Base-by-base conservation (phyloP, 2,329 filamentous ascomycete species). In the Fusarium luffae region DNA sequence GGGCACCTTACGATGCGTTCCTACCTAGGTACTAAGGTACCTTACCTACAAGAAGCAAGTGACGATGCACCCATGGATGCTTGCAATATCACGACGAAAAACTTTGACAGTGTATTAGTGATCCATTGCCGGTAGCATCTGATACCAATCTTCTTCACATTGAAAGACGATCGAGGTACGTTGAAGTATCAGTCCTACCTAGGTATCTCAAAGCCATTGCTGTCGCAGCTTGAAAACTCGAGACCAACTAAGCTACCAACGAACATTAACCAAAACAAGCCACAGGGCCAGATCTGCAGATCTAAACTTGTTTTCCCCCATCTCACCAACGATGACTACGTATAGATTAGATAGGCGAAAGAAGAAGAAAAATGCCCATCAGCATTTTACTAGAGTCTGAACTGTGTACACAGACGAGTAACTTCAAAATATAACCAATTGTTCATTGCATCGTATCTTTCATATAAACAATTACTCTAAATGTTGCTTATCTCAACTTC, bases 361-460 rank as follows among this genome's bases (percentile, higher is more conserved):
- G 10, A 7, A 13, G 19, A n/a, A 9, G 18, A 25, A 23, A 44
- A 16, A 18, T 23, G 16, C 21, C 23, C 9, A 21, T 50, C 12
- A 25, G n/a, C 21, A 6, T 37, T 19, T 7, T 7, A 23, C 21
- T 19, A 37, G 12, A 51, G 25, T 37, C 25, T 19, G 18, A 51
- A 9, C 7, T 41, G 13, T 21, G 6, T n/a, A 43, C 27, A 30
- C 18, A 42, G 10, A n/a, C 10, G 16, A 37, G 18, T n/a, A 37
- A n/a, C 18, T n/a, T 37, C 32, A 18, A 27, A 32, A 18, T 10
- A 27, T 55, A 43, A 25, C 59, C 57, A 62, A 41, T 47, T 19
- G 41, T 56, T 71, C 65, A 46, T 63, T 69, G 49, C 54, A 55
- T 73, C 65, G 48, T 71, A 54, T 61, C 59, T 46, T 65, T 72